Evolutionary conservation across 83 land plant species (phyloP), one percentile per base, ranked within the genome.

Genomic region (Diphasiastrum complanatum): DNA sequence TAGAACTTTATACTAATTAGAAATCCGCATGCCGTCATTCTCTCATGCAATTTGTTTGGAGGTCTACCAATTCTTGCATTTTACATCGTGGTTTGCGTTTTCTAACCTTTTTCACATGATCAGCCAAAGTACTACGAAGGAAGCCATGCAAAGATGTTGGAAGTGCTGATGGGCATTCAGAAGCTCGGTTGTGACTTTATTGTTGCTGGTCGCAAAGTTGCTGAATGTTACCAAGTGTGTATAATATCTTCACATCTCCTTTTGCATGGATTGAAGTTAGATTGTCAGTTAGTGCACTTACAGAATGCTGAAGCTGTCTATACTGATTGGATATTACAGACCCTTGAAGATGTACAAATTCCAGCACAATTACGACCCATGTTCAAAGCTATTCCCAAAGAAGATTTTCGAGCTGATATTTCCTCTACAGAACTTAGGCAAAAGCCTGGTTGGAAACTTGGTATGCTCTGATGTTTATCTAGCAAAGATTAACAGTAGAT

Each of bases 101-200:
- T 29, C 34, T n/a, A 29, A 28, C 37, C 29, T 40, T 45, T 66
- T 14, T 41, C 0, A 5, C 5, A 43, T 14, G 67, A 32, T 16
- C 80, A 84, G 95, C 87, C 86, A 2, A 87, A 91, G 67, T 91
- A 91, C 63, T 91, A 91, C 66, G 95, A 75, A 33, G 89, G 86
- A 33, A 78, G 76, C 55, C 38, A 63, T 50, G 52, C 37, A 5
- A 83, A 69, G 63, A 91, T 87, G 97, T 25, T 87, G 47, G 85
- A 91, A 61, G 71, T 73, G 37, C 70, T 87, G 41, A 24, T 51
- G 31, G 79, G 66, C 46, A 78, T 87, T 38, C 76, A 91, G 59
- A 71, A 51, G n/a, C 77, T 78, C 25, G 90, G 87, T 46, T 87
- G 89, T 73, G 69, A 71, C 41, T 91, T 91, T 60, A 64, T 87